These are phyloP conservation scores for Hyphopichia wangnamkhiaoensis DNA, from an alignment of 1,139 yeast species.

Conservation along the genomic window DNA sequence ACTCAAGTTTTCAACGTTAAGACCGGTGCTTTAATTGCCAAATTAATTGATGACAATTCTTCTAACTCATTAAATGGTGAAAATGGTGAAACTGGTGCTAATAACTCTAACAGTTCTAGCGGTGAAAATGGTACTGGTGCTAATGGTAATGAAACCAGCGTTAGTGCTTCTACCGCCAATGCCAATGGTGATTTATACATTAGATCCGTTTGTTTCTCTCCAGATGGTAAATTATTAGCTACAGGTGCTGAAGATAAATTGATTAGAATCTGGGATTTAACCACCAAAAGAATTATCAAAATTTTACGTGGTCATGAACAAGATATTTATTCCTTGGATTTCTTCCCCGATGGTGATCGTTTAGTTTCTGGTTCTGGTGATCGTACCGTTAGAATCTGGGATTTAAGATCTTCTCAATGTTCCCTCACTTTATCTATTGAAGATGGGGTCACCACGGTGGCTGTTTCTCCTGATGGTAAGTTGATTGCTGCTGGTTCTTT, in stretches of 20 bases:
- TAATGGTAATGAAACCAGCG: slow-evolving; percentile 25
- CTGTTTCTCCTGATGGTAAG: slow-evolving; percentile 93
- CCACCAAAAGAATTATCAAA: slow-evolving; percentile 82
- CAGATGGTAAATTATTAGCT: slow-evolving; percentile 93
- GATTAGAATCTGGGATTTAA: slow-evolving; percentile 95
- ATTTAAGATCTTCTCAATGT: slow-evolving; percentile 87
- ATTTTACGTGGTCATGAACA: slow-evolving; percentile 95
- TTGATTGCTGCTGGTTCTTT: slow-evolving; percentile 95
- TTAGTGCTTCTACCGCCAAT: slow-evolving; percentile 36
- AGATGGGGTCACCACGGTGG: slow-evolving; percentile 98
- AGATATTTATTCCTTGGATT: slow-evolving; percentile 94
- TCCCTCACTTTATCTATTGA: slow-evolving; percentile 87
- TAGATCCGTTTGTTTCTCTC: slow-evolving; percentile 94
- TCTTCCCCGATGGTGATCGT: slow-evolving; percentile 92
- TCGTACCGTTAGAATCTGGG: slow-evolving; percentile 97
- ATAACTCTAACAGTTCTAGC: slow-evolving; percentile 16
- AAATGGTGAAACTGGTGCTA: slow-evolving; percentile 35
- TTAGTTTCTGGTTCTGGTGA: slow-evolving; percentile 97
- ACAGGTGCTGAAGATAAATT: slow-evolving; percentile 98
- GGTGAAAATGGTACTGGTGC: slow-evolving; percentile 21
- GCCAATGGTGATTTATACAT: slow-evolving; percentile 82
- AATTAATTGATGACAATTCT: slow-evolving; percentile 78
- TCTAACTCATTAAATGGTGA: slow-evolving; percentile 25
- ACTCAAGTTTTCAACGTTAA: slow-evolving; percentile 93
- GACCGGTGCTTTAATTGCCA: slow-evolving; percentile 87